These are phyloP conservation scores for Globisporangium paddicum DNA, from an alignment of 352 stramenopile genomes.

Conservation along the genomic window DNA sequence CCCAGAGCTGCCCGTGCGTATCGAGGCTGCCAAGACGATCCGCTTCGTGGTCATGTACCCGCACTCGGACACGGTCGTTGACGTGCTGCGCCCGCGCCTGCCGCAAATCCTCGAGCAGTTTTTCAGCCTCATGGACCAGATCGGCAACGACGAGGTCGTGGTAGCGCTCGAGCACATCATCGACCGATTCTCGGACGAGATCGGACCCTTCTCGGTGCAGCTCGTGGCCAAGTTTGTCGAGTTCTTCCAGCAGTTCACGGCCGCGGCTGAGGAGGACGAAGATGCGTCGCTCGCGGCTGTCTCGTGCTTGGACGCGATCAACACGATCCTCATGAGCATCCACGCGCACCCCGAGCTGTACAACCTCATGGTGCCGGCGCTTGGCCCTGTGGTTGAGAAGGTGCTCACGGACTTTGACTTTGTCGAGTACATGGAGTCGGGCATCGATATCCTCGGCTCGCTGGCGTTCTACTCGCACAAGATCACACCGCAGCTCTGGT, in stretches of 20 bases:
- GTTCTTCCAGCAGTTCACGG: slow-evolving; percentile 94
- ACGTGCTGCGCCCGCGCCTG: slow-evolving; percentile 89
- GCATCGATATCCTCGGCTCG: slow-evolving; percentile 94
- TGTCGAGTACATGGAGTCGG: slow-evolving; percentile 97
- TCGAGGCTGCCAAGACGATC: slow-evolving; percentile 92
- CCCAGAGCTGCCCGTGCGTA: slow-evolving; percentile 95
- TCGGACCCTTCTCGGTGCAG: slow-evolving; percentile 90
- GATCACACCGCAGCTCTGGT: slow-evolving; percentile 92
- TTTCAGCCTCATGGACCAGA: slow-evolving; percentile 98
- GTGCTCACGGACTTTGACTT: slow-evolving; percentile 95
- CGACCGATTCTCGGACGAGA: slow-evolving; percentile 96
- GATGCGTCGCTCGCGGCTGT: slow-evolving; percentile 96
- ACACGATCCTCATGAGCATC: slow-evolving; percentile 83
- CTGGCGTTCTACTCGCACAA: slow-evolving; percentile 94
- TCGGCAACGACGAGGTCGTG: slow-evolving; percentile 98
- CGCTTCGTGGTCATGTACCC: slow-evolving; percentile 86
- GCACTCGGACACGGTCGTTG: slow-evolving; percentile 74
- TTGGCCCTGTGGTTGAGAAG: slow-evolving; percentile 94
- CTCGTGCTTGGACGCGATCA: slow-evolving; percentile 82
- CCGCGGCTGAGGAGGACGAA: slow-evolving; percentile 91
- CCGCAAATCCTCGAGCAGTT: slow-evolving; percentile 96
- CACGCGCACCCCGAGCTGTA: slow-evolving; percentile 82
- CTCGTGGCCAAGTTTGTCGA: slow-evolving; percentile 93
- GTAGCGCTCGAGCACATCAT: slow-evolving; percentile 94
- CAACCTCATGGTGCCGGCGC: slow-evolving; percentile 90